phyloP scores from a whole-genome alignment of 2,329 filamentous ascomycete genomes.

The Apiospora phragmitis region DNA sequence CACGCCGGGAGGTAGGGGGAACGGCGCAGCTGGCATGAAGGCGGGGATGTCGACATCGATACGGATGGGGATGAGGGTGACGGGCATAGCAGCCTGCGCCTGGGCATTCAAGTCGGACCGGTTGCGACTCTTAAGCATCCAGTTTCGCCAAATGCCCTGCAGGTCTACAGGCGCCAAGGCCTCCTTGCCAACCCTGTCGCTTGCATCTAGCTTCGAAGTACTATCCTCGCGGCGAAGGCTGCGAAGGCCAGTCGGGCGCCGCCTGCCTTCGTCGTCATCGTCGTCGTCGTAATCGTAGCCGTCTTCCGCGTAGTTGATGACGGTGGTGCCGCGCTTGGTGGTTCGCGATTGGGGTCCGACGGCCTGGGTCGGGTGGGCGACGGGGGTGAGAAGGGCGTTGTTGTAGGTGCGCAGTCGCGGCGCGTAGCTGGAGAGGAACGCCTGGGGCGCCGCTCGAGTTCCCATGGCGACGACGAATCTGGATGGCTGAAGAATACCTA shows the following conservation, averaged over 20 bases:
- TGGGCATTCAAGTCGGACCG: conserved; percentile 61
- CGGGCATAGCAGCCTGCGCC: conserved; percentile 73
- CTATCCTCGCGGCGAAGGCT: conserved; percentile 78
- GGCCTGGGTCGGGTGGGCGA: conserved; percentile 70
- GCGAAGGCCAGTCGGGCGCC: conserved; percentile 80
- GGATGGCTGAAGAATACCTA: conserved; percentile 1
- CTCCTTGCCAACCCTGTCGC: conserved; percentile 83
- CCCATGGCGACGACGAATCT: conserved; percentile 42
- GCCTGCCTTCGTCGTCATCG: conserved; percentile 69
- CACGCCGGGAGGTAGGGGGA: conserved; percentile 63
- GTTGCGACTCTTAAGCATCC: conserved; percentile 78
- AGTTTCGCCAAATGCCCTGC: conserved; percentile 91
- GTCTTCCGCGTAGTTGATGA: conserved; percentile 97
- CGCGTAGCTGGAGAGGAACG: conserved; percentile 89
- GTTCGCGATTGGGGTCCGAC: conserved; percentile 71
- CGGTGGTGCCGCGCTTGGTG: conserved; percentile 95
- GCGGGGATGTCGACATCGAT: conserved; percentile 91
- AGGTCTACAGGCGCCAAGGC: conserved; percentile 75
- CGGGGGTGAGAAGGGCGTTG: conserved; percentile 86
- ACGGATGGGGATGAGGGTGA: conserved; percentile 91
- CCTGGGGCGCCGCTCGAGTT: conserved; percentile 64
- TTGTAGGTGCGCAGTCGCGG: conserved; percentile 86
- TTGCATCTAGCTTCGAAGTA: conserved; percentile 61
- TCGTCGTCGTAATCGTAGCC: conserved; percentile 80
- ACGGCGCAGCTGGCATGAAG: conserved; percentile 66